A percentile compares a stretch with the other conserved stretches of the same genome.
phyloP scores from a whole-genome alignment of 345 rosid species.

The Atalantia buxifolia region DNA sequence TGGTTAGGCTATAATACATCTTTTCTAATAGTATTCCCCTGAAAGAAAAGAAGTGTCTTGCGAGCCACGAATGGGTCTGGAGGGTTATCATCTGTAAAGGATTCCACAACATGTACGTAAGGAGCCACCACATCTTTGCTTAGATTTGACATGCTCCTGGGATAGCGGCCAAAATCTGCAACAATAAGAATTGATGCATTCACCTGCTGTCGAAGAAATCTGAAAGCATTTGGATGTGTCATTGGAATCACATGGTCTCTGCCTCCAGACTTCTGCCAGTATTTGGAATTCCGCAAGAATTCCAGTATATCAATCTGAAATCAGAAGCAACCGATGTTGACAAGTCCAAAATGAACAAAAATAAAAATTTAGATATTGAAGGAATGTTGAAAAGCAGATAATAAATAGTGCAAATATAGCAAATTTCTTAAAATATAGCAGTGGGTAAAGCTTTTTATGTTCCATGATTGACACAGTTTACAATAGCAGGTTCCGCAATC shows the following conservation, averaged over 20 bases:
- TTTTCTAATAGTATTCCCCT: conserved; percentile 89
- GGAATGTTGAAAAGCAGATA: not conserved
- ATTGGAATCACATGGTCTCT: conserved; percentile 95
- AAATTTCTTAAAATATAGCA: not conserved
- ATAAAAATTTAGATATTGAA: not conserved
- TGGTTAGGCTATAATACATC: conserved; percentile 44
- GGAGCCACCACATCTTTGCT: conserved; percentile 92
- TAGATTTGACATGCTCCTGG: conserved; percentile 63
- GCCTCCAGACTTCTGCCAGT: conserved; percentile 93
- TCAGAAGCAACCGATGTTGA: conserved; percentile 17
- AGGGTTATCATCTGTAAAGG: conserved; percentile 49
- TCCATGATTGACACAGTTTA: not conserved
- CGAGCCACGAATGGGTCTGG: conserved; percentile 72
- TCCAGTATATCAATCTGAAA: conserved; percentile 77
- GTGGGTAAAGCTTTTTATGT: not conserved
- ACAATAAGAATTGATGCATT: conserved; percentile 86
- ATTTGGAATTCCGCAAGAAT: conserved; percentile 57
- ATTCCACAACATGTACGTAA: conserved; percentile 86
- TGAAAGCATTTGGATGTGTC: conserved; percentile 99
- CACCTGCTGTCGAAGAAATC: conserved; percentile 79
- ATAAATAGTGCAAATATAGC: not conserved
- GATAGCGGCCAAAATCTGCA: conserved; percentile 87
- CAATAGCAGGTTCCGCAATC: not conserved
- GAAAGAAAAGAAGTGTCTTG: conserved; percentile 76
- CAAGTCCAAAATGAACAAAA: not conserved